Conservation (phyloP, 352 stramenopile species). For the Phytophthora sansomeana region DNA sequence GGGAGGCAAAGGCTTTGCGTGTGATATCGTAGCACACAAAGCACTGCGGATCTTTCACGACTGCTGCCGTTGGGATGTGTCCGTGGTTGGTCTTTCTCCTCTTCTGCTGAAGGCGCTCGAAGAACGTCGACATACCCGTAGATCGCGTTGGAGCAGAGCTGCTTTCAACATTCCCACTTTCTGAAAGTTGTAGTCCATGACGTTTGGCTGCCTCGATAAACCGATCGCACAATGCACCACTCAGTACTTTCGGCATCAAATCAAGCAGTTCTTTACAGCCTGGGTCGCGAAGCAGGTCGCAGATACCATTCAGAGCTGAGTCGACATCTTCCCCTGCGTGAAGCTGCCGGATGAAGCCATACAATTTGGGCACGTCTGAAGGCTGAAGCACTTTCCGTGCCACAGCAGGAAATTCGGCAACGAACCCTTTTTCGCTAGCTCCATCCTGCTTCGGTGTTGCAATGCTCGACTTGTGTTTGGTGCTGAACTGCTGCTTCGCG, state of each 20-base stretch:
- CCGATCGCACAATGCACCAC: slow-evolving; percentile 42
- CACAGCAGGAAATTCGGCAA: slow-evolving; percentile 56
- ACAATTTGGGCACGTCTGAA: slow-evolving; percentile 60
- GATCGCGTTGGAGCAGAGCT: slow-evolving; percentile 7
- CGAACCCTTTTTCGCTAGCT: slow-evolving; percentile 28
- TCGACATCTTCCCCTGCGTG: slow-evolving; percentile 53
- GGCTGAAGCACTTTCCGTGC: slow-evolving; percentile 61
- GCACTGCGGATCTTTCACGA: slow-evolving; percentile 84
- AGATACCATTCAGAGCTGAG: slow-evolving; percentile 52
- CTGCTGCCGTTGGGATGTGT: slow-evolving; percentile 44
- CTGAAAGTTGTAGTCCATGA: slow-evolving; percentile 45
- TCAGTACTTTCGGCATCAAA: slow-evolving; percentile 75
- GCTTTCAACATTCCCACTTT: slow-evolving; percentile 7
- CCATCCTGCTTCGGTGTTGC: slow-evolving; percentile 9
- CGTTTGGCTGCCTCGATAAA: slow-evolving; percentile 57
- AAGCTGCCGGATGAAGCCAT: slow-evolving; percentile 68
- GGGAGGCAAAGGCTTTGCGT: slow-evolving; percentile 74
- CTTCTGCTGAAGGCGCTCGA: slow-evolving; percentile 74
- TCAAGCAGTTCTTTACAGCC: slow-evolving; percentile 60
- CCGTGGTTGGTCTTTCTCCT: slow-evolving; percentile 56
- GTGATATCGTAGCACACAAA: slow-evolving; percentile 88
- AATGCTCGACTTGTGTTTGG: slow-evolving; percentile 12
- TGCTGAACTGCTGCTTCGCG: slow-evolving; percentile 44
- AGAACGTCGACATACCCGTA: slow-evolving; percentile 55
- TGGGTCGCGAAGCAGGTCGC: slow-evolving; percentile 52